Conservation (phyloP, 1,139 yeast species). For the Yamadazyma atlantica region DNA sequence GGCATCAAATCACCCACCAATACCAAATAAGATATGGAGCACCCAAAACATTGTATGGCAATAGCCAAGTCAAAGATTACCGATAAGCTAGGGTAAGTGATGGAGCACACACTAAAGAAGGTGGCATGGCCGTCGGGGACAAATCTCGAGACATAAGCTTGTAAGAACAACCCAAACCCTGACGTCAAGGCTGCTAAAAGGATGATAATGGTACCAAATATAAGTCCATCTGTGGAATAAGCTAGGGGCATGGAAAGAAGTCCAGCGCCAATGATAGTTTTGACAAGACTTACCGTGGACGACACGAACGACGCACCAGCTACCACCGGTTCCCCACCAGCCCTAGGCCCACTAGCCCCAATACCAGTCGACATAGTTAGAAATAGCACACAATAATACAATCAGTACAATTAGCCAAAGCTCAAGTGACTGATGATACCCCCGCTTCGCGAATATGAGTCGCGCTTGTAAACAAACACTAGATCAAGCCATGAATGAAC, state of each 20-base stretch:
- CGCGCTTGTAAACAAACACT: too few relatives aligned
- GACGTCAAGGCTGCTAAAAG: constrained; percentile 75
- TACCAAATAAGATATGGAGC: constrained; percentile 46
- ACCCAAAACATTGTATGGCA: constrained; percentile 72
- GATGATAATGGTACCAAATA: constrained; percentile 65
- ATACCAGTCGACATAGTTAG: too few relatives aligned
- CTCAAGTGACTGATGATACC: too few relatives aligned
- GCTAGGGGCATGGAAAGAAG: constrained; percentile 91
- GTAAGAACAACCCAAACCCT: constrained; percentile 76
- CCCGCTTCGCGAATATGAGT: too few relatives aligned
- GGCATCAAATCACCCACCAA: constrained; percentile 50
- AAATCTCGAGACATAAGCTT: constrained; percentile 70
- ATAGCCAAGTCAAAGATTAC: constrained; percentile 85
- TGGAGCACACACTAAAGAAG: constrained; percentile 78
- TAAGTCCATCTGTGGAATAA: constrained; percentile 77
- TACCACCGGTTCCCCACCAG: too few relatives aligned
- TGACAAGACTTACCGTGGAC: constrained; percentile 59
- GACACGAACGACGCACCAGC: constrained; percentile 35
- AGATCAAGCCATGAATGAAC: too few relatives aligned
- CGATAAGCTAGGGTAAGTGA: constrained; percentile 82
- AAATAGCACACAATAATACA: background rate
- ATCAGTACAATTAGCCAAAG: background rate
- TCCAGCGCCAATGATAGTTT: constrained; percentile 88
- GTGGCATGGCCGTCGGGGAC: constrained; percentile 77
- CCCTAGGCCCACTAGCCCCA: too few relatives aligned